These are phyloP conservation scores for Penicillium herquei DNA, from an alignment of 495 filamentous ascomycete genomes.

Conservation along the genomic window DNA sequence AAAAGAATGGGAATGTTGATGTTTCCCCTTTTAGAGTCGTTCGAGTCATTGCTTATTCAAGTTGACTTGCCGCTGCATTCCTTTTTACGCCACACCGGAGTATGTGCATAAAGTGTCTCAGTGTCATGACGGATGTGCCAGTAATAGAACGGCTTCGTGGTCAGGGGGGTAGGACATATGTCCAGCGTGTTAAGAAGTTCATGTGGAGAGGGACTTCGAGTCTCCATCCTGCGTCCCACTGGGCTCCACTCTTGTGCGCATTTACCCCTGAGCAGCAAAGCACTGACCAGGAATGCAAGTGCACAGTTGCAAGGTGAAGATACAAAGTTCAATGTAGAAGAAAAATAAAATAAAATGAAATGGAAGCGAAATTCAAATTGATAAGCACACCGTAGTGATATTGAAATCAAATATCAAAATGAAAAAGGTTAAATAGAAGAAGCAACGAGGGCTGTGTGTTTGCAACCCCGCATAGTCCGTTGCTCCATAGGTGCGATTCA, in stretches of 20 bases:
- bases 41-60: not conserved
- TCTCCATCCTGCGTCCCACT: constrained; percentile 19
- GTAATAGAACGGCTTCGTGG: not conserved
- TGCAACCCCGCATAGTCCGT: constrained; percentile 14
- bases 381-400: too few relatives aligned
- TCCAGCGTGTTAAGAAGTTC: constrained; percentile 5
- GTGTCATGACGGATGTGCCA: not conserved
- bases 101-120: constrained; percentile 8
- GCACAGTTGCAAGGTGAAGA: not conserved
- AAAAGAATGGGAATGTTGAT: not conserved
- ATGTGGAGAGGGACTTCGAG: constrained; percentile 15
- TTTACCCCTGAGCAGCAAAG: constrained; percentile 26
- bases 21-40: not conserved
- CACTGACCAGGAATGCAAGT: constrained; percentile 18
- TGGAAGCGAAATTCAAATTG: too few relatives aligned
- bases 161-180: constrained; percentile 7
- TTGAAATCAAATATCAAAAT: too few relatives aligned
- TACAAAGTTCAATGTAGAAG: constrained; percentile 1
- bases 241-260: constrained; percentile 20
- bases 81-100: constrained; percentile 1
- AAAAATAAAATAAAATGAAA: constrained; percentile 4
- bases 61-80: constrained; percentile 5
- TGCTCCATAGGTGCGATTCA: not conserved
- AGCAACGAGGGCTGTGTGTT: constrained; percentile 12
- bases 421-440: not conserved